These are phyloP conservation scores for Fistulinella prunicolor DNA, from an alignment of 768 basidiomycete species.

Conservation along the genomic window DNA sequence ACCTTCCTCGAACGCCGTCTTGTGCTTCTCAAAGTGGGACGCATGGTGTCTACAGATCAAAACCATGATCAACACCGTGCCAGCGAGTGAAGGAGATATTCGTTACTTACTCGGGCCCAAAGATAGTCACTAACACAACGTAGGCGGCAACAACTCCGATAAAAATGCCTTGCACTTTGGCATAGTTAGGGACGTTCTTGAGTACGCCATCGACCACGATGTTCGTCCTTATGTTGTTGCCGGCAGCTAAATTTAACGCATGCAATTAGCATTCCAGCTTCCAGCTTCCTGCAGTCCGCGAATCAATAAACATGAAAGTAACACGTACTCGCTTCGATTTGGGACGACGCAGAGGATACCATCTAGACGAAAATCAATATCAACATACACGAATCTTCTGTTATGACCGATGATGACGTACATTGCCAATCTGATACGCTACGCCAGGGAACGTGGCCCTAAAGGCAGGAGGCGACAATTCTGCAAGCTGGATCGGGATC, in stretches of 20 bases:
- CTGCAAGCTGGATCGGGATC: slow-evolving; percentile 77
- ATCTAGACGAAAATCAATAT: slow-evolving; percentile 34
- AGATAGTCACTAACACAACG: slow-evolving; percentile 67
- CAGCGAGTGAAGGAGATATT: not conserved
- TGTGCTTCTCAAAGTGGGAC: slow-evolving; percentile 81
- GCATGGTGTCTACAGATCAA: slow-evolving; percentile 55
- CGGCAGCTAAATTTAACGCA: slow-evolving; percentile 57
- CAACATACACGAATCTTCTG: not conserved
- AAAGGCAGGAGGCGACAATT: slow-evolving; percentile 87
- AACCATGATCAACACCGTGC: not conserved
- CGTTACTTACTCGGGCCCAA: slow-evolving; percentile 70
- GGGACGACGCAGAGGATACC: slow-evolving; percentile 70
- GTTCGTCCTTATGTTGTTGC: slow-evolving; percentile 49
- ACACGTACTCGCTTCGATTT: slow-evolving; percentile 36
- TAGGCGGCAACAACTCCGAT: slow-evolving; percentile 80
- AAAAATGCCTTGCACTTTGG: slow-evolving; percentile 83
- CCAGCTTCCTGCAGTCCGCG: too few species aligned
- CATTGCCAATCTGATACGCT: slow-evolving; percentile 80
- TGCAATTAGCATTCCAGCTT: too few species aligned
- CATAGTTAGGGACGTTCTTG: slow-evolving; percentile 58
- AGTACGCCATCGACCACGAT: slow-evolving; percentile 39
- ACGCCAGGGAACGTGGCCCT: slow-evolving; percentile 85
- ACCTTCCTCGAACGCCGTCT: slow-evolving; percentile 76
- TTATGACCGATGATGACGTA: slow-evolving; percentile 6
- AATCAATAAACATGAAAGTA: not conserved